phyloP scores from a whole-genome alignment of 1,139 yeast species.

The Starmera stellimalicola region DNA sequence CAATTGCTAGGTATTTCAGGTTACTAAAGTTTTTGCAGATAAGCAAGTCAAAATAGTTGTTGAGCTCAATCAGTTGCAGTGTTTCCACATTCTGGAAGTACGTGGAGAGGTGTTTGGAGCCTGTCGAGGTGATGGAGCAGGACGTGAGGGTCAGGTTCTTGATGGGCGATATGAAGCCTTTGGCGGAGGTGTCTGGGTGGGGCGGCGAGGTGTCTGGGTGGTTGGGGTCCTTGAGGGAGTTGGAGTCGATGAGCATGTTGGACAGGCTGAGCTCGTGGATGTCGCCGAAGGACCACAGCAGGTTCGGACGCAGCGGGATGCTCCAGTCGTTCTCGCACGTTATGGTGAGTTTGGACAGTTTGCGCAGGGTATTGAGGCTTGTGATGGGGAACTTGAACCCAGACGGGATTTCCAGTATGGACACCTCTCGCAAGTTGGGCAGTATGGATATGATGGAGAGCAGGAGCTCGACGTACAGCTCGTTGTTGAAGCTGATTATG shows the following conservation, averaged over 20 bases:
- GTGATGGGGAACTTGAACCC: constrained; percentile 39
- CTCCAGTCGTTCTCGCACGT: constrained; percentile 42
- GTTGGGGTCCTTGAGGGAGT: constrained; percentile 25
- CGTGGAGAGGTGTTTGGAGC: constrained; percentile 20
- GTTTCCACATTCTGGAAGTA: constrained; percentile 30
- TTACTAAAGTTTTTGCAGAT: constrained; percentile 36
- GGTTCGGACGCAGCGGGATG: constrained; percentile 33
- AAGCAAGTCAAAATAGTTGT: constrained; percentile 37
- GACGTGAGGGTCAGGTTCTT: constrained; percentile 20
- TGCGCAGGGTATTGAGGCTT: constrained; percentile 18
- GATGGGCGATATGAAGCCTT: constrained; percentile 18
- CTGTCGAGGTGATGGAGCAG: constrained; percentile 27
- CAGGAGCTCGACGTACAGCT: constrained; percentile 27
- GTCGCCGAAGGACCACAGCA: constrained; percentile 33
- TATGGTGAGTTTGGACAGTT: constrained; percentile 17
- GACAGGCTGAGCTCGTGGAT: constrained; percentile 34
- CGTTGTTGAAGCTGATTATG: background rate
- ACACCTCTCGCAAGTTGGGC: constrained; percentile 25
- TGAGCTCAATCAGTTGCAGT: constrained; percentile 30
- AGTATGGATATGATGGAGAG: constrained; percentile 28
- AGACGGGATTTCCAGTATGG: constrained; percentile 39
- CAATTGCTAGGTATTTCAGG: constrained; percentile 30
- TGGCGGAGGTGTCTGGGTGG: background rate
- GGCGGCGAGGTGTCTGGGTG: constrained; percentile 15
- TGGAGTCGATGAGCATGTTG: constrained; percentile 39